phyloP scores from a whole-genome alignment of 164 flowering plant genomes.

The Macadamia integrifolia region DNA sequence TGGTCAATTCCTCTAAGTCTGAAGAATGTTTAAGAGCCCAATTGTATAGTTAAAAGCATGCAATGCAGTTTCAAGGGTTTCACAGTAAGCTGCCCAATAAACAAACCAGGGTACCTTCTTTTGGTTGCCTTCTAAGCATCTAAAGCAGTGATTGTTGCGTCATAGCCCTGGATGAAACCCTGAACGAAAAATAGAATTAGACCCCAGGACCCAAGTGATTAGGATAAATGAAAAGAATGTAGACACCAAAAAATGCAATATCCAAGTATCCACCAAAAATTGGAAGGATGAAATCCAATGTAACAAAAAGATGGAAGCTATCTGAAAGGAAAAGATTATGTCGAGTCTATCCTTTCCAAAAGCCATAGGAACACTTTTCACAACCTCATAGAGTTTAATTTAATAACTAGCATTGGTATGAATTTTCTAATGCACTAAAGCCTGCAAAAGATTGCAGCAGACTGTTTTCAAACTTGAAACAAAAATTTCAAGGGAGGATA shows the following conservation, averaged over 20 bases:
- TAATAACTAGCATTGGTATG: background rate
- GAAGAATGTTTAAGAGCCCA: constrained; percentile 3
- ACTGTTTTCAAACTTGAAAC: constrained; percentile 9
- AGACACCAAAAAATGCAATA: constrained; percentile 5
- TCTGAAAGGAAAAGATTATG: background rate
- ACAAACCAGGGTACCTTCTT: constrained; percentile 91
- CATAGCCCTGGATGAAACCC: constrained; percentile 68
- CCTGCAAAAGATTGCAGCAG: constrained; percentile 11
- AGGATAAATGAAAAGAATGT: constrained; percentile 6
- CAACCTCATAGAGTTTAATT: constrained; percentile 1
- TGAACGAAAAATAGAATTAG: constrained; percentile 83
- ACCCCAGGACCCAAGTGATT: constrained; percentile 37
- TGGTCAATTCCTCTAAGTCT: background rate
- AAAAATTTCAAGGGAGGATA: constrained; percentile 7
- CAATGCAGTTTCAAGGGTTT: constrained; percentile 23
- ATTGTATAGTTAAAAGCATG: constrained; percentile 4
- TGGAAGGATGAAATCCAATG: background rate
- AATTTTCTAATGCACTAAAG: constrained; percentile 6
- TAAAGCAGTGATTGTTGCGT: constrained; percentile 65
- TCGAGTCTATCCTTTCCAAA: constrained; percentile 9
- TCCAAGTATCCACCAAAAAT: background rate
- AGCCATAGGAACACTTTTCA: constrained; percentile 11
- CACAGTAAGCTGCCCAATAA: constrained; percentile 46
- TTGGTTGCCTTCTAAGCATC: constrained; percentile 75
- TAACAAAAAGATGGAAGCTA: background rate